Evolutionary conservation across 441 rosid species (phyloP).

Genomic region (Arabidopsis hybrid): DNA sequence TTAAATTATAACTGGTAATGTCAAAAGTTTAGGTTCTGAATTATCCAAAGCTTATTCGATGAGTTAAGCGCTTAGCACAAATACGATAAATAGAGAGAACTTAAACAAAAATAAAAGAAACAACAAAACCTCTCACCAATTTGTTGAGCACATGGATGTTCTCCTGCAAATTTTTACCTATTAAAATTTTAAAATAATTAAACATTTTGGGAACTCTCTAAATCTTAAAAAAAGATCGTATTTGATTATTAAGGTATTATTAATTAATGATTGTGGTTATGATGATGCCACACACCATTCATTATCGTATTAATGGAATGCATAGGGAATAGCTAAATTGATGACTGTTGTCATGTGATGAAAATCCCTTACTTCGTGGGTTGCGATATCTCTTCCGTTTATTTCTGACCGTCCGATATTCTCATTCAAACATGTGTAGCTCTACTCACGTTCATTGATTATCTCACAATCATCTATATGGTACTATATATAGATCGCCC

Average conservation of each 20-base stretch:
- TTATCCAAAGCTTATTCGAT: not conserved
- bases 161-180: not conserved
- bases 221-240: conserved; percentile 2
- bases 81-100: not conserved
- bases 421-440: conserved; percentile 13
- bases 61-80: no score
- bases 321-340: conserved; percentile 37
- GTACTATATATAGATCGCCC: not conserved
- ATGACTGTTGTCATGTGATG: conserved; percentile 43
- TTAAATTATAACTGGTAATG: not conserved
- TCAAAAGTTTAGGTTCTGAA: not conserved
- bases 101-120: not conserved
- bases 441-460: conserved; percentile 8
- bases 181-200: conserved; percentile 20
- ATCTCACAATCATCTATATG: conserved; percentile 10
- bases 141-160: conserved; percentile 11
- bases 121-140: not conserved
- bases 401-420: conserved; percentile 30
- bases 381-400: conserved; percentile 30
- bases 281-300: conserved; percentile 14
- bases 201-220: conserved; percentile 40
- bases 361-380: conserved; percentile 39
- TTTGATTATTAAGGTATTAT: conserved; percentile 4
- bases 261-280: conserved; percentile 38
- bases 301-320: conserved; percentile 23